Conservation (phyloP, 108 stramenopile genomes). For the Licmophora abbreviata region DNA sequence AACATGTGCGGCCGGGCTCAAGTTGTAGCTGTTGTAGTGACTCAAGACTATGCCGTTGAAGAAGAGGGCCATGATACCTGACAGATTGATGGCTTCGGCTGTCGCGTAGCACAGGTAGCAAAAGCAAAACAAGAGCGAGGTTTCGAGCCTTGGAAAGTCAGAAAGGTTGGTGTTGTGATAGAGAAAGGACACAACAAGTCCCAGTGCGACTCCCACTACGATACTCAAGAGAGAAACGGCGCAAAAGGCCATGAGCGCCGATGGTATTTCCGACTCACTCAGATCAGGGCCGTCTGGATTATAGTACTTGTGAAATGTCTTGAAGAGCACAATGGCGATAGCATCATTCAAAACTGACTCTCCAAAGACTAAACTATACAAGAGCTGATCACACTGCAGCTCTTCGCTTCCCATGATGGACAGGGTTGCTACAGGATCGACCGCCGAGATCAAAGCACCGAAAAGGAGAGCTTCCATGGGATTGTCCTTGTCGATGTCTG, state of each 20-base stretch:
- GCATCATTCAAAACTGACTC: slow-evolving; percentile 97
- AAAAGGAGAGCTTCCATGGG: slow-evolving; percentile 95
- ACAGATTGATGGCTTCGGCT: slow-evolving; percentile 81
- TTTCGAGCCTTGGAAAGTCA: slow-evolving; percentile 90
- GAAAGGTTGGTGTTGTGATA: slow-evolving; percentile 84
- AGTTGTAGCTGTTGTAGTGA: slow-evolving; percentile 95
- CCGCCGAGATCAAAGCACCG: slow-evolving; percentile 90
- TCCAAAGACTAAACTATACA: slow-evolving; percentile 95
- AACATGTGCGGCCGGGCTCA: slow-evolving; percentile 73
- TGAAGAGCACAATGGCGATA: slow-evolving; percentile 95
- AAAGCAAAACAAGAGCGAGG: slow-evolving; percentile 87
- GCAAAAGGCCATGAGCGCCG: slow-evolving; percentile 66
- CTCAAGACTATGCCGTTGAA: slow-evolving; percentile 88
- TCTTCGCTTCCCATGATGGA: slow-evolving; percentile 87
- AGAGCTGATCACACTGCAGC: slow-evolving; percentile 84
- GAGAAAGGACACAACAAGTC: slow-evolving; percentile 69
- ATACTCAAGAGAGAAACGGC: slow-evolving; percentile 57
- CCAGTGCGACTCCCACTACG: slow-evolving; percentile 80
- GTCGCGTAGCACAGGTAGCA: slow-evolving; percentile 92
- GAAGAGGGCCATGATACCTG: slow-evolving; percentile 95
- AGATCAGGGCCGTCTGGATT: slow-evolving; percentile 63
- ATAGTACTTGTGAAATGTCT: slow-evolving; percentile 84
- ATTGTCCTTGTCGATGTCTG: slow-evolving; percentile 69
- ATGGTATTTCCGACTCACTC: slow-evolving; percentile 51
- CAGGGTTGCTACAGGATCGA: slow-evolving; percentile 96